Percentiles rank a stretch among this genome's conserved stretches.
Conservation (phyloP, 192 early-diverging fungal genomes). For the Podila verticillata region DNA sequence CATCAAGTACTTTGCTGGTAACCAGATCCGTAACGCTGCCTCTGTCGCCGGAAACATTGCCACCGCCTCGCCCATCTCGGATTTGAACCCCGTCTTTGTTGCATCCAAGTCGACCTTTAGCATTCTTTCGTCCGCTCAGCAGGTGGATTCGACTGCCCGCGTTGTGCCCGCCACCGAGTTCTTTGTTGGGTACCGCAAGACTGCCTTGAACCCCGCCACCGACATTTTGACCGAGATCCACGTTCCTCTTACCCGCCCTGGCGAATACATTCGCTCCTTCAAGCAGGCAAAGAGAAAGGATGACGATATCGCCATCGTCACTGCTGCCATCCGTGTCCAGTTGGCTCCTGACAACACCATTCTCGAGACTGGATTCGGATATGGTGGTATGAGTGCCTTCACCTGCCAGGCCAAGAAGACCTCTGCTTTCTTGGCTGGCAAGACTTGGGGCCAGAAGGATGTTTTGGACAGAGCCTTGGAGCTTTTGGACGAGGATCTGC, state of each 20-base stretch:
- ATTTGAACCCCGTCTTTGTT: constrained; percentile 87
- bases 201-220: constrained; percentile 62
- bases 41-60: constrained; percentile 87
- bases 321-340: constrained; percentile 70
- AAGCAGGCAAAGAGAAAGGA: constrained; percentile 91
- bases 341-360: constrained; percentile 61
- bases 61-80: constrained; percentile 90
- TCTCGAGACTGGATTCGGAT: constrained; percentile 71
- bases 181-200: constrained; percentile 87
- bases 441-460: constrained; percentile 62
- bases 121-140: constrained; percentile 50
- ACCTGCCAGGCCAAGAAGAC: constrained; percentile 66
- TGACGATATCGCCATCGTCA: constrained; percentile 91
- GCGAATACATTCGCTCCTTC: constrained; percentile 77
- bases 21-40: constrained; percentile 89
- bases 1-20: constrained; percentile 82
- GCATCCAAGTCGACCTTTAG: constrained; percentile 68
- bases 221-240: constrained; percentile 76
- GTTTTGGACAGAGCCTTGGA: constrained; percentile 57
- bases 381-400: constrained; percentile 82
- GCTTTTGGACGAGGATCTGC: constrained; percentile 48
- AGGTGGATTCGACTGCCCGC: constrained; percentile 51
- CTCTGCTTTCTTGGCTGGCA: constrained; percentile 56
- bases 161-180: constrained; percentile 73
- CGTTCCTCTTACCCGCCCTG: constrained; percentile 67